phyloP scores from a whole-genome alignment of 306 rosid species.

The Lupinus albus region DNA sequence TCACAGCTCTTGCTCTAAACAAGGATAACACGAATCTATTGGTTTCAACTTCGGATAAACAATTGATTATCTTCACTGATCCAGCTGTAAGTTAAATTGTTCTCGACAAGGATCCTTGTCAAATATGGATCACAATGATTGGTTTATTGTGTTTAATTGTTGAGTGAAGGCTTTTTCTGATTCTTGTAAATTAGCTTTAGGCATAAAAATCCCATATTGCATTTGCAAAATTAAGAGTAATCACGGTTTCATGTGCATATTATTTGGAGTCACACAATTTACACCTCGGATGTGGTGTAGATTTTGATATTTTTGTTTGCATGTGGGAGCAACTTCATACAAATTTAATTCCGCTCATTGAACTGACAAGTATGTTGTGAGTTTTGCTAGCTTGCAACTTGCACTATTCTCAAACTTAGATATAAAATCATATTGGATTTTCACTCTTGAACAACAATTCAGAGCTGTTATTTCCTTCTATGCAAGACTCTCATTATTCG shows the following conservation, averaged over 20 bases:
- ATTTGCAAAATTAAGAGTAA: slow-evolving; percentile 21
- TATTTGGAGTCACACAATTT: slow-evolving; percentile 21
- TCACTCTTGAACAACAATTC: not conserved
- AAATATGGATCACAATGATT: slow-evolving; percentile 9
- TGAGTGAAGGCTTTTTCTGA: slow-evolving; percentile 16
- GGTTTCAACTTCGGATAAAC: slow-evolving; percentile 87
- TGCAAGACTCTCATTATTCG: not conserved
- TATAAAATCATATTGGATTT: slow-evolving; percentile 7
- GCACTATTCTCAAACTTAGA: not conserved
- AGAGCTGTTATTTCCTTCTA: not conserved
- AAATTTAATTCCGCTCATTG: slow-evolving; percentile 14
- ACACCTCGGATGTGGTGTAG: not conserved
- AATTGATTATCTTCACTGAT: slow-evolving; percentile 83
- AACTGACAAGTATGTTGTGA: slow-evolving; percentile 1
- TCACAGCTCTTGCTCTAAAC: slow-evolving; percentile 87
- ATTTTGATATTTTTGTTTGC: slow-evolving; percentile 31
- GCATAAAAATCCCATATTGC: slow-evolving; percentile 7
- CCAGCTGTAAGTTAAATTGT: slow-evolving; percentile 74
- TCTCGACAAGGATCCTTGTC: slow-evolving; percentile 28
- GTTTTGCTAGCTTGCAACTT: slow-evolving; percentile 11
- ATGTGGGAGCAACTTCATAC: slow-evolving; percentile 17
- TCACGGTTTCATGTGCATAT: not conserved
- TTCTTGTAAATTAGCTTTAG: slow-evolving; percentile 13
- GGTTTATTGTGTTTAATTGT: slow-evolving; percentile 11
- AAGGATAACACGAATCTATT: slow-evolving; percentile 82